A percentile compares a stretch with the other conserved stretches of the same genome.
These are phyloP conservation scores for Penicillium turbatum DNA, from an alignment of 495 filamentous ascomycete species.

Conservation along the genomic window DNA sequence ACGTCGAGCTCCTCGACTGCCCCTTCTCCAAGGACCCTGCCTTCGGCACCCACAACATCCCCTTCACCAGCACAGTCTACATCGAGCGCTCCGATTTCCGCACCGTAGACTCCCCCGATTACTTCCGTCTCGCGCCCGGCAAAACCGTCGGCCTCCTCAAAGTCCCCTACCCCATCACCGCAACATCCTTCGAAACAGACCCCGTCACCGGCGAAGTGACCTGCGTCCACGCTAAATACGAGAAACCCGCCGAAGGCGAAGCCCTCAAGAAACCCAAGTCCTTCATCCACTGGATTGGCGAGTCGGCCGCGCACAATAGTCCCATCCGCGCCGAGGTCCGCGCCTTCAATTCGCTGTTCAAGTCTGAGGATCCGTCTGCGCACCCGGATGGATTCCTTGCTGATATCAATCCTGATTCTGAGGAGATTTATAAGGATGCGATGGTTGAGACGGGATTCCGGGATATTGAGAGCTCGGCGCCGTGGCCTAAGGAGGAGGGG, in stretches of 20 bases:
- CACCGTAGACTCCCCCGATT: constrained; percentile 75
- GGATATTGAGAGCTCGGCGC: constrained; percentile 67
- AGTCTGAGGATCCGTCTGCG: constrained; percentile 68
- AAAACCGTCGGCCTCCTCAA: constrained; percentile 86
- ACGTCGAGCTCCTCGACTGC: constrained; percentile 56
- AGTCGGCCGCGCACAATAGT: constrained; percentile 52
- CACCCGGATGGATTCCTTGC: constrained; percentile 73
- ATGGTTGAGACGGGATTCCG: constrained; percentile 81
- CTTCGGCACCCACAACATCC: constrained; percentile 51
- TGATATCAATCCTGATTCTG: constrained; percentile 81
- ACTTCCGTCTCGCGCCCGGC: constrained; percentile 89
- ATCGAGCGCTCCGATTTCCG: constrained; percentile 94
- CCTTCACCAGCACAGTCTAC: constrained; percentile 81
- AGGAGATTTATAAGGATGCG: constrained; percentile 71
- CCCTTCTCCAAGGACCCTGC: constrained; percentile 61
- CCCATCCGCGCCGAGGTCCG: constrained; percentile 76
- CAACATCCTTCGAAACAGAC: constrained; percentile 71
- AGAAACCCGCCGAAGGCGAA: constrained; percentile 48
- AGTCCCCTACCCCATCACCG: constrained; percentile 76
- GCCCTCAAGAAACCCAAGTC: constrained; percentile 68
- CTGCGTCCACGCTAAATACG: constrained; percentile 36
- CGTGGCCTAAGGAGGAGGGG: constrained; percentile 76
- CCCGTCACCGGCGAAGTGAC: constrained; percentile 62
- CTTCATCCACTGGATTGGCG: constrained; percentile 82
- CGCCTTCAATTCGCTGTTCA: constrained; percentile 80